Base-by-base conservation (phyloP, 1,139 yeast genomes). In the Zygosaccharomyces sapae region DNA sequence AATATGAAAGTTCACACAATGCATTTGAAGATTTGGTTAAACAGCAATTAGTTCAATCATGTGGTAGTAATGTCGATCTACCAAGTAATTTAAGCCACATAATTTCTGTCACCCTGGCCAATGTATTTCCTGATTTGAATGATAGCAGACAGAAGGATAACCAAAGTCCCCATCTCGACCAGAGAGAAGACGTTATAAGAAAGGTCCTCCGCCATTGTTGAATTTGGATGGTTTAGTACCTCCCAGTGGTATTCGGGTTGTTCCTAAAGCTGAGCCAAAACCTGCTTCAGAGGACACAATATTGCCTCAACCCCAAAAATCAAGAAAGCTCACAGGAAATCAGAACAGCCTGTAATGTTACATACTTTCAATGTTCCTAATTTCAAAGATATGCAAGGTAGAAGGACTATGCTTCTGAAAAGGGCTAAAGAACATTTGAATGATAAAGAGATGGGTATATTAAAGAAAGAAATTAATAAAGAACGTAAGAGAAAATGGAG, bases 401-500 rank as follows among this genome's bases (percentile, higher is more conserved):
- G 51, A 42, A 50, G 56, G 29, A 52, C 53, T 3, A 46, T 52
- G 43, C 54, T 54, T 7, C 44, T 62, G 38, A 62, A 58, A 33
- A 55, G 59, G 41, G 59, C 62, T 1, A 63, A 60, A 38, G 43
- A 53, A 9, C 47, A 54, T 41, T 47, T 66, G 5, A 49, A 35
- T 43, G 71, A 69, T 25, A 78, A 77, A 51, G 92, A 86, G 55
- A 74, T 81, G 53, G 72, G 80, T 7, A 70, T 87, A 37, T 63
- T 79, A 24, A 95, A 83, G 48, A 60, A 56, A 45, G 65, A 59
- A 36, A 49, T 63, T 25, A 89, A 89, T 58, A 74, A 96, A 43
- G 92, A 86, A 53, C 75, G 97, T 34, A 92, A 92, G 69, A 83
- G 89, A 70, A 79, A 81, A 56, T 92, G 97, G 97, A 78, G 97